Base-by-base conservation (phyloP, 179 eudicot genomes). In the Silene coronaria region DNA sequence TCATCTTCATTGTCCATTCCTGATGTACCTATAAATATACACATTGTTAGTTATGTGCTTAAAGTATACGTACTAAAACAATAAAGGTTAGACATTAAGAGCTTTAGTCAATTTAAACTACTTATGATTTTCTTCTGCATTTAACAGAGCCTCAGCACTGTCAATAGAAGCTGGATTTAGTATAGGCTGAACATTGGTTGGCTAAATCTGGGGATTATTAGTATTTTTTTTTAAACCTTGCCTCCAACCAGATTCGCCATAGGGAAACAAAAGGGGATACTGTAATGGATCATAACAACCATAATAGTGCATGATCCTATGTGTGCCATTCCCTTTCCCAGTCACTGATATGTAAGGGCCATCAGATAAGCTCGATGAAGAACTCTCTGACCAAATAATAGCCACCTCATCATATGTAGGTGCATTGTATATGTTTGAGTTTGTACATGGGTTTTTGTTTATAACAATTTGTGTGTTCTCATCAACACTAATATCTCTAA, bases 211-310 rank as follows among this genome's bases (percentile, higher is more conserved):
- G n/a, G n/a, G n/a, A n/a, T n/a, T n/a, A n/a, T n/a, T n/a, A n/a
- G n/a, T n/a, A n/a, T n/a, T 17, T 5, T 21, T 3, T 21, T 32
- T 36, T 1, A 73, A 21, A 0, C 76, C 51, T 10, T 32, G 34
- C 4, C 21, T 9, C 76, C 76, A 73, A 0, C 68, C 68, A 73
- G 34, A 32, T 0, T 58, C 34, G 2, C 67, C 67, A 5, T 21
- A 1, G 9, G 34, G 53, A 2, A 32, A 38, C 16, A 73, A 10
- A 0, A 51, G 11, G 0, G 68, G 76, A 22, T 38, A 60, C 32
- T 73, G 23, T 4, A 60, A 36, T 9, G 58, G 84, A 12, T 71
- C 75, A 30, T 71, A 71, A 6, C 75, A 71, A 0, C 75, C 75
- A 71, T 71, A 71, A n/a, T 28, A 71, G 6, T 71, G 75, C 63